Base-by-base conservation (phyloP, 257 asterid species). In the Fraxinus quadrangulata region DNA sequence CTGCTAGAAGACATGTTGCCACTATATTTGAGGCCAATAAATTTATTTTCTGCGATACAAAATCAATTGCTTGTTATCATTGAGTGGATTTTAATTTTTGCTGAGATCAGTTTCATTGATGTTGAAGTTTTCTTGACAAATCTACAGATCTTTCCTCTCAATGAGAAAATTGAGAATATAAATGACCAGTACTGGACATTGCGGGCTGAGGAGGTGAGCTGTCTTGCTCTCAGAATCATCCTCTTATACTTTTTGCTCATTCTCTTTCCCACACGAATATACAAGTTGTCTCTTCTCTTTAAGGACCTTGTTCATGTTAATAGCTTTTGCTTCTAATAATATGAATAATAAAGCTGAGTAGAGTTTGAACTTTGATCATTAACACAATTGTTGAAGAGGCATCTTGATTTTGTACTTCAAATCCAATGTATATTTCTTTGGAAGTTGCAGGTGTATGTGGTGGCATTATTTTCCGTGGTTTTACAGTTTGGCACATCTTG, bases 161-260 rank as follows among this genome's bases (percentile, higher is more conserved):
- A 73, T 78, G 98, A 92, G 86, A 94, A 91, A 82, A 94, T 92
- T 82, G 98, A 94, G 82, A 92, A 94, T 82, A 94, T 94, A 81
- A 92, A 92, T 85, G 97, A 92, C 82, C 97, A 94, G 72, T 92
- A 92, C 85, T 94, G 98, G 98, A 94, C 97, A 12, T 71, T 94
- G 87, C 94, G 97, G 76, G 97, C 97, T 36, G 98, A 94, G 87
- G 98, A 94, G 97, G 97, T 89, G 67, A 82, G 82, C 70, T 79
- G 80, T 75, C 75, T 76, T n/a, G 24, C 28, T 26, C 69, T 26
- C 11, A n/a, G 67, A 59, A 21, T n/a, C 31, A 0, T 30, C 30
- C 67, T 81, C 42, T 59, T 83, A 56, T 81, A 30, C 23, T 69
- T 65, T 65, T 3, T 75, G 42, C 34, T 45, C 17, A 13, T 49